Conservation (phyloP, 495 filamentous ascomycete genomes). For the Neurospora pannonica region DNA sequence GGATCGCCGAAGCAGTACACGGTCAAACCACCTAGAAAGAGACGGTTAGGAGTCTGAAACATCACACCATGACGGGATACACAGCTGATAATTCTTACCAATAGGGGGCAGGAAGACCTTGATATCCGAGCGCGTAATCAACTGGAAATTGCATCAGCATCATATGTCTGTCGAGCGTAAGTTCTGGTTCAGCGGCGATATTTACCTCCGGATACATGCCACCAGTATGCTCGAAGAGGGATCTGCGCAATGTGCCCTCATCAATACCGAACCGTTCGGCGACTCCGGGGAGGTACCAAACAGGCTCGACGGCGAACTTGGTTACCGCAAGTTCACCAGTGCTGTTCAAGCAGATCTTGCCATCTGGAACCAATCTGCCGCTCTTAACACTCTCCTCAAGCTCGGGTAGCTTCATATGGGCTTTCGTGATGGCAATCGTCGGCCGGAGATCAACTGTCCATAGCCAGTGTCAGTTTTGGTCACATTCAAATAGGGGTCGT, state of each 20-base stretch:
- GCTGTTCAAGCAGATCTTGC: constrained; percentile 78
- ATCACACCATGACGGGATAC: constrained; percentile 5
- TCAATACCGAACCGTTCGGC: constrained; percentile 93
- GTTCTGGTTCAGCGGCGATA: neutral
- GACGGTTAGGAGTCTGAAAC: constrained; percentile 18
- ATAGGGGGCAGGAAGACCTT: constrained; percentile 96
- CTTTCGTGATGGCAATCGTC: constrained; percentile 87
- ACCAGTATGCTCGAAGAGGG: constrained; percentile 90
- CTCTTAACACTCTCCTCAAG: constrained; percentile 75
- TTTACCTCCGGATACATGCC: constrained; percentile 73
- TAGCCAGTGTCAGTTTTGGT: constrained; percentile 8
- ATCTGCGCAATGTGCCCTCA: constrained; percentile 75
- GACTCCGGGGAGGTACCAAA: constrained; percentile 93
- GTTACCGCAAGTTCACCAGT: constrained; percentile 85
- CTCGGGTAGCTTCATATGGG: constrained; percentile 95
- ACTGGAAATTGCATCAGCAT: constrained; percentile 28
- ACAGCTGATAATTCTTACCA: constrained; percentile 26
- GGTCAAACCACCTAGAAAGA: constrained; percentile 67
- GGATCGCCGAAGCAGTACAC: constrained; percentile 97
- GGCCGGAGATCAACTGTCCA: constrained; percentile 70
- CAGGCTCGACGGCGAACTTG: constrained; percentile 92
- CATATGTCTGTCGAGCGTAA: neutral
- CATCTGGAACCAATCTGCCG: constrained; percentile 77
- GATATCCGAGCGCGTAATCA: constrained; percentile 88
- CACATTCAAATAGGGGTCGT: neutral